A percentile compares a stretch with the other conserved stretches of the same genome.
phyloP scores from a whole-genome alignment of 2,329 filamentous ascomycete genomes.

The Ceratocystis huliohia region DNA sequence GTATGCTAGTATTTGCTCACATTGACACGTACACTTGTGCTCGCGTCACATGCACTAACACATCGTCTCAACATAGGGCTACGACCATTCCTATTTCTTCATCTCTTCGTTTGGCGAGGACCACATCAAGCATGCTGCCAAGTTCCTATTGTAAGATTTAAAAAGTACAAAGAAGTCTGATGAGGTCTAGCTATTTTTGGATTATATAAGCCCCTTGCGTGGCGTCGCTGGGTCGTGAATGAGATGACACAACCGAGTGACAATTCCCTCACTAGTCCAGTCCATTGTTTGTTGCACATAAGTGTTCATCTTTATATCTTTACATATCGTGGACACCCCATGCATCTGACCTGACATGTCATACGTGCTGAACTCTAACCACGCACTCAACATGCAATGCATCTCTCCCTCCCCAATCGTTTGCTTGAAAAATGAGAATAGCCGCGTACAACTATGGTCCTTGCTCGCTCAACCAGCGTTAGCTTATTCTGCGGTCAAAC shows the following conservation, averaged over 20 bases:
- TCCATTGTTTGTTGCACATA: no score
- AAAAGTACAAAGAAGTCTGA: no score
- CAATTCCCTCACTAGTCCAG: no score
- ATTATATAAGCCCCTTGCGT: background rate
- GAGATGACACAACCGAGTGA: background rate
- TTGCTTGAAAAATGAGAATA: background rate
- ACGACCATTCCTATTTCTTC: conserved; percentile 97
- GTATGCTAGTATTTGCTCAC: conserved; percentile 30
- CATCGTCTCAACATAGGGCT: conserved; percentile 42
- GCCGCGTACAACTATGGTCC: background rate
- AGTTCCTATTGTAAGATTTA: conserved; percentile 45
- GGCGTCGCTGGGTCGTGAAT: background rate
- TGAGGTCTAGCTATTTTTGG: background rate
- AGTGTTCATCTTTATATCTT: background rate
- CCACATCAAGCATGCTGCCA: conserved; percentile 83
- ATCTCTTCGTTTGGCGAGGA: conserved; percentile 84
- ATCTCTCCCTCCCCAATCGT: background rate
- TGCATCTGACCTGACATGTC: background rate
- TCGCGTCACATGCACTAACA: background rate
- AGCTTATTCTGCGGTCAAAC: conserved; percentile 40
- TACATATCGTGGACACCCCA: background rate
- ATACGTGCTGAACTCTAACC: background rate
- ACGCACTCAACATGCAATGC: no score
- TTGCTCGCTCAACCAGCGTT: conserved; percentile 22
- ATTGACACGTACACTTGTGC: background rate